These are phyloP conservation scores for Akanthomyces muscarius DNA, from an alignment of 2,329 filamentous ascomycete genomes.

Conservation along the genomic window DNA sequence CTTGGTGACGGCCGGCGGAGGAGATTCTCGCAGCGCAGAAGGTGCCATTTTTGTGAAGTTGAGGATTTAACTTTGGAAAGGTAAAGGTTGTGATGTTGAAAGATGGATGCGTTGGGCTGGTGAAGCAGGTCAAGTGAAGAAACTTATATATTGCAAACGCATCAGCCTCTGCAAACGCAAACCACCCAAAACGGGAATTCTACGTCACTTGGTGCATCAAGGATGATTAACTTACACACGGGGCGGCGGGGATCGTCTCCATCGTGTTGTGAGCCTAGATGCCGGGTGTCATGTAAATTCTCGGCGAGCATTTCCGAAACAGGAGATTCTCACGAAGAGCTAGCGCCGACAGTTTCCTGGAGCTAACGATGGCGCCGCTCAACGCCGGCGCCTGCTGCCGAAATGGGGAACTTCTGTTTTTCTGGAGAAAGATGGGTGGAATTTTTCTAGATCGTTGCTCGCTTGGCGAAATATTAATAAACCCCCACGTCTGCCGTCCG, in stretches of 20 bases:
- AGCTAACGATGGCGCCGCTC: not conserved
- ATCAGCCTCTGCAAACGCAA: not conserved
- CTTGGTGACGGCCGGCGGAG: slow-evolving; percentile 15
- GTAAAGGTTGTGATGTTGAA: not conserved
- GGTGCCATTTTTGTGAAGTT: slow-evolving; percentile 26
- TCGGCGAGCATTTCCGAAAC: slow-evolving; percentile 15
- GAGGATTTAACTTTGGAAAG: not conserved
- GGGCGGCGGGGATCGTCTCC: not conserved
- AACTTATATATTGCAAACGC: not conserved
- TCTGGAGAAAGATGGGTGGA: too few relatives aligned
- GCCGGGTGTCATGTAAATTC: not conserved
- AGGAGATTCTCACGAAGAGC: not conserved
- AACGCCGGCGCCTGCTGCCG: not conserved
- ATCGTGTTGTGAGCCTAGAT: not conserved
- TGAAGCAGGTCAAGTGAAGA: not conserved
- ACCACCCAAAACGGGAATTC: not conserved
- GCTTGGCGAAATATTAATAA: too few relatives aligned
- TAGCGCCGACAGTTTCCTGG: slow-evolving; percentile 12
- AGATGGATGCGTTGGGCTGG: not conserved
- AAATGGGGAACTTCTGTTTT: not conserved
- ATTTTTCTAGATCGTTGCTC: too few relatives aligned
- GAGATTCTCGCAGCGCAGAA: slow-evolving; percentile 21
- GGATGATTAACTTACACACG: not conserved
- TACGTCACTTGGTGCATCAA: not conserved
- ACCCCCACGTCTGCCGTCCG: too few relatives aligned